These are phyloP conservation scores for Emergomyces orientalis DNA, from an alignment of 2,329 filamentous ascomycete species.

Conservation along the genomic window DNA sequence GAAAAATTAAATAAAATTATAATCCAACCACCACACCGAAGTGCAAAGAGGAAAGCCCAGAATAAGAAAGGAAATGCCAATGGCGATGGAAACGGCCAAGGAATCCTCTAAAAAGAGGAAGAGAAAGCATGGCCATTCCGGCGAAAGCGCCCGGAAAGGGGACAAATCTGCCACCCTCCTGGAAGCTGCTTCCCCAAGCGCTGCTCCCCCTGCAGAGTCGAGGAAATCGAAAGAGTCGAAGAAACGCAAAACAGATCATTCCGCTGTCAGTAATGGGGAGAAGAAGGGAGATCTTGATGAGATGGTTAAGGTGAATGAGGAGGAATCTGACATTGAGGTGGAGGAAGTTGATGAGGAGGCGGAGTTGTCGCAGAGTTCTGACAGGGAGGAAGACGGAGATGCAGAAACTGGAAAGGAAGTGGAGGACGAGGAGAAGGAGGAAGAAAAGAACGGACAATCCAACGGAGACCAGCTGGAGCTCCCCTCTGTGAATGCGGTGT, in stretches of 20 bases:
- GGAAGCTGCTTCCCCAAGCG: conserved; percentile 16
- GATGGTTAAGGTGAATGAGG: background rate
- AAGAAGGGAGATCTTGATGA: conserved; percentile 21
- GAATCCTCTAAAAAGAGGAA: conserved; percentile 37
- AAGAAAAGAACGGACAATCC: conserved; percentile 20
- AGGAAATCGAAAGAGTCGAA: conserved; percentile 22
- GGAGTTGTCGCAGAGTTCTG: conserved; percentile 29
- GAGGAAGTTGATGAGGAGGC: conserved; percentile 22
- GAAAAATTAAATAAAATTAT: conserved; percentile 11
- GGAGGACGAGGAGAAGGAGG: conserved; percentile 17
- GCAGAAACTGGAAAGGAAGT: conserved; percentile 18
- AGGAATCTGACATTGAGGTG: conserved; percentile 15
- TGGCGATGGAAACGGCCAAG: conserved; percentile 30
- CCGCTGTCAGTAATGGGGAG: conserved; percentile 29
- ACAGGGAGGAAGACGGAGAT: conserved; percentile 30
- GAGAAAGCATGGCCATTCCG: conserved; percentile 32
- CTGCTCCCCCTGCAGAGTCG: conserved; percentile 11
- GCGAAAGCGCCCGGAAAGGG: conserved; percentile 22
- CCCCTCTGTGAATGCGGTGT: conserved; percentile 43
- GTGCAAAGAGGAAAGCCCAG: background rate
- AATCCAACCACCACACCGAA: background rate
- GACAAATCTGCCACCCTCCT: conserved; percentile 19
- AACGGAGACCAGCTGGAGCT: conserved; percentile 36
- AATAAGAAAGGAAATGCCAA: conserved; percentile 13
- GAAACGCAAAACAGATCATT: conserved; percentile 32